Base-by-base conservation (phyloP, 106 monocot genomes). In the Allium fistulosum region DNA sequence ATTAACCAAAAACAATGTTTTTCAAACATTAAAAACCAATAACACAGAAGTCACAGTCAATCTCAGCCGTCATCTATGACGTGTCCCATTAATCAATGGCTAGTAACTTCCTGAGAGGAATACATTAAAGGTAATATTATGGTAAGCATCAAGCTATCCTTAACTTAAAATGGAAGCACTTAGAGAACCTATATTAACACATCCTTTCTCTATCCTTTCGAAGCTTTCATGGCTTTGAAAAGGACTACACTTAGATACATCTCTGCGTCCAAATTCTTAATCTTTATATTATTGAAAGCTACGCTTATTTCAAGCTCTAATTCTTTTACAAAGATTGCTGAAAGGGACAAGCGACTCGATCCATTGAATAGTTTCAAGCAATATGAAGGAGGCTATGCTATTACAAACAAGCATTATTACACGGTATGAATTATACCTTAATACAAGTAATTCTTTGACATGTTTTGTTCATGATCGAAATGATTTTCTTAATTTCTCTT, bases 351-450 rank as follows among this genome's bases (percentile, higher is more conserved):
- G 11, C 27, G 62, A 28, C 62, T 46, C 2, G 62, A 62, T 46
- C 62, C 62, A 12, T 62, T 62, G 62, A 62, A 46, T 1, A 46
- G 62, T 10, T 45, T 62, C 62, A 62, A 15, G 62, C 62, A 8
- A 10, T 62, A 62, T 28, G 37, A 45, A 46, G 62, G 62, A 28
- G 62, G 62, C 15, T 62, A 62, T n/a, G 62, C 46, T n/a, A 15
- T 62, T 46, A 8, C 37, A 62, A 62, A 62, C 62, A 62, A 62
- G 62, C 62, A 62, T 28, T 62, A 62, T 15, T 62, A 46, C 12
- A 37, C 45, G 62, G 62, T 62, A 62, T 28, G 16, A 16, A 3
- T 17, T 59, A 22, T 17, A 59, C 3, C 26, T 4, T 17, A 62
- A 10, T 62, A 28, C 1, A 37, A 11, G 28, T 45, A 0, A 37